phyloP scores from a whole-genome alignment of 108 stramenopile genomes.

The Asterionellopsis glacialis region DNA sequence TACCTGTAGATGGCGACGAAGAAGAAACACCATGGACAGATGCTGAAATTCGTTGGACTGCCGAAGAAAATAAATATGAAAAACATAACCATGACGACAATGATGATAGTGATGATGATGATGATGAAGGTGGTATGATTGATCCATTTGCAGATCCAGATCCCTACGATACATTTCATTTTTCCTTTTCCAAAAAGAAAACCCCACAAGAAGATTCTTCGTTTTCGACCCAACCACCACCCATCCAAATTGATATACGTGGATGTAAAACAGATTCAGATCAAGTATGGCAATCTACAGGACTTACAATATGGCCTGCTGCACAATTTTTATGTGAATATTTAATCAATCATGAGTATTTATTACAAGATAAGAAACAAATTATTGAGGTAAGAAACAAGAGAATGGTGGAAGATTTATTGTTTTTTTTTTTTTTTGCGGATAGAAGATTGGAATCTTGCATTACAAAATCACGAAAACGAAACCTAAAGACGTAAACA shows the following conservation, averaged over 20 bases:
- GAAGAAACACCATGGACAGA: conserved; percentile 37
- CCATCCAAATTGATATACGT: conserved; percentile 19
- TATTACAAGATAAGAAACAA: conserved; percentile 14
- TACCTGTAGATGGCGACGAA: neutral
- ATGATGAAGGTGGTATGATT: neutral
- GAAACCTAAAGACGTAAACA: too few species aligned
- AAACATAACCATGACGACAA: neutral
- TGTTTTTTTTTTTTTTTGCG: too few species aligned
- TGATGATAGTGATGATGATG: conserved; percentile 16
- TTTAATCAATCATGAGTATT: conserved; percentile 24
- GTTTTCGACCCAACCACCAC: neutral
- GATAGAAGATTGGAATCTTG: too few species aligned
- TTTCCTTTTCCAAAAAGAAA: conserved; percentile 5
- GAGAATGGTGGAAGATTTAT: too few species aligned
- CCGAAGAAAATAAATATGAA: conserved; percentile 14
- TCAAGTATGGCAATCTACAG: conserved; percentile 48
- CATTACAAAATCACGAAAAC: too few species aligned
- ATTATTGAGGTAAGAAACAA: too few species aligned
- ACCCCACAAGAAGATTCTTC: conserved; percentile 13
- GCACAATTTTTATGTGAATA: conserved; percentile 30
- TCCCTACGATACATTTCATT: neutral
- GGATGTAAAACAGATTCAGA: conserved; percentile 37
- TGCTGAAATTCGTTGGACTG: conserved; percentile 34
- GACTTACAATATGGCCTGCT: conserved; percentile 42
- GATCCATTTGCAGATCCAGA: conserved; percentile 3